These are phyloP conservation scores for Elongisporangium anandrum DNA, from an alignment of 352 stramenopile genomes.

Conservation along the genomic window DNA sequence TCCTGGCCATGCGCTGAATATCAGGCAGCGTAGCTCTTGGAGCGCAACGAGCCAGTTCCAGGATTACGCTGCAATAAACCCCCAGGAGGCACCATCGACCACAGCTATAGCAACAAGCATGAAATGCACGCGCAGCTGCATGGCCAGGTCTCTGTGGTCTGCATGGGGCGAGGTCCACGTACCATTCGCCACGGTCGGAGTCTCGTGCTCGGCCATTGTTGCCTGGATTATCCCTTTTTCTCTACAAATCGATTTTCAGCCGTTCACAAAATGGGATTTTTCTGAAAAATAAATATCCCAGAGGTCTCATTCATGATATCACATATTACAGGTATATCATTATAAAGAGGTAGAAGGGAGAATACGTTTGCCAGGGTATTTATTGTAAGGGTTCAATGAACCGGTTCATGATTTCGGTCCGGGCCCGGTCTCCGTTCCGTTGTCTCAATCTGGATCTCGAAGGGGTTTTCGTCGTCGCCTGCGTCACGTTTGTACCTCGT, in stretches of 20 bases:
- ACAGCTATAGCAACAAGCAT: neutral
- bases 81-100: neutral
- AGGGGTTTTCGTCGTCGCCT: constrained; percentile 35
- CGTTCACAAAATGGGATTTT: neutral
- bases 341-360: neutral
- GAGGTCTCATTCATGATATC: neutral
- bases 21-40: neutral
- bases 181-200: neutral
- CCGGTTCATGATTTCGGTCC: neutral
- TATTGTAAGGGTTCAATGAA: neutral
- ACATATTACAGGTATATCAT: neutral
- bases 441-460: constrained; percentile 1
- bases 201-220: neutral
- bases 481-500: constrained; percentile 45
- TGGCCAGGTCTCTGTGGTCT: neutral
- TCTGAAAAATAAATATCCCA: neutral
- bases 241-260: neutral
- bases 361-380: neutral
- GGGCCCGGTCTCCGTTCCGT: neutral
- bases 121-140: neutral
- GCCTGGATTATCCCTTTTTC: neutral
- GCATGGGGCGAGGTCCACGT: neutral
- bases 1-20: neutral
- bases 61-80: neutral
- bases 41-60: neutral